A percentile compares a stretch with the other conserved stretches of the same genome.
Evolutionary conservation across 139 green algal genomes (phyloP).

Genomic region (Penium margaritaceum): DNA sequence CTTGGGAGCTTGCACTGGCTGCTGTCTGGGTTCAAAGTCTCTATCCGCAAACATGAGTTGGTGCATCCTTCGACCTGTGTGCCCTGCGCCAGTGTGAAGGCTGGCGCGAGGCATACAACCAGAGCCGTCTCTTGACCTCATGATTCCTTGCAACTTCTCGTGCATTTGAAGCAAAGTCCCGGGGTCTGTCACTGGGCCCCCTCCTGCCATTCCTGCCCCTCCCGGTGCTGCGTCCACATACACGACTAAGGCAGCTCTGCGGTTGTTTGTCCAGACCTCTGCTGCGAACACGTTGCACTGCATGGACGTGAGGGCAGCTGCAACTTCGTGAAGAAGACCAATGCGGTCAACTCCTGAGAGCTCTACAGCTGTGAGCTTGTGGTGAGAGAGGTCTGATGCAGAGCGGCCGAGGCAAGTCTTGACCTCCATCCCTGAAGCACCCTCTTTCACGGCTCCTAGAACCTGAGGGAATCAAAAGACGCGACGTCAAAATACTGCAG

Average conservation of each 20-base stretch:
- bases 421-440: too few species aligned
- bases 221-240: conserved; percentile 40
- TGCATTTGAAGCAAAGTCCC: conserved; percentile 16
- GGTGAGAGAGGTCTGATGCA: too few species aligned
- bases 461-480: too few species aligned
- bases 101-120: neutral
- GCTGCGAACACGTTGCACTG: conserved; percentile 77
- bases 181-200: conserved; percentile 23
- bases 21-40: too few species aligned
- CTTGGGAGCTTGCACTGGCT: too few species aligned
- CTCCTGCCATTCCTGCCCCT: too few species aligned
- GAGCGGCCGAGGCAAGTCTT: too few species aligned
- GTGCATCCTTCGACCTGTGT: conserved; percentile 85
- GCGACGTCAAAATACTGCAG: too few species aligned
- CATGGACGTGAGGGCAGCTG: conserved; percentile 67
- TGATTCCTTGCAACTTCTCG: conserved; percentile 19
- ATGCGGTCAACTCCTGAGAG: conserved; percentile 68
- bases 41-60: conserved; percentile 70
- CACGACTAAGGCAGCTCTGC: conserved; percentile 33
- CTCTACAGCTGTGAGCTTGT: too few species aligned
- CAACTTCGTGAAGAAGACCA: conserved; percentile 76
- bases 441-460: too few species aligned
- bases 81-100: conserved; percentile 40
- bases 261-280: conserved; percentile 58
- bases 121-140: conserved; percentile 21